Evolutionary conservation across 176 grass and related monocot genomes (phyloP).

Genomic region (Bromus sterilis): DNA sequence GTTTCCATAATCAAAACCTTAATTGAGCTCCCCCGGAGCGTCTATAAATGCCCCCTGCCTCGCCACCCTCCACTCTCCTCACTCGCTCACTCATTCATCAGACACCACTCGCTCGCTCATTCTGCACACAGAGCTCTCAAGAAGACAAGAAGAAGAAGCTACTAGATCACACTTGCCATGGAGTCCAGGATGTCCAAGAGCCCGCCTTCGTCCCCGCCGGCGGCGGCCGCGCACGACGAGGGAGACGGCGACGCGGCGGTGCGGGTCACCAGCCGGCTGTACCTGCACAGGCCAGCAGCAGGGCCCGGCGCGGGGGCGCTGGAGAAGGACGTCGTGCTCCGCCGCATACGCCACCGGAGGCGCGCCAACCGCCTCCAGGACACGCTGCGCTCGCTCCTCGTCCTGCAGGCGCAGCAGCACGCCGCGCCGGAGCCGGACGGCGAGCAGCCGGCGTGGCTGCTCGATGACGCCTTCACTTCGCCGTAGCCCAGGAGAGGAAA

Average conservation of each 20-base stretch:
- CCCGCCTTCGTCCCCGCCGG: background rate
- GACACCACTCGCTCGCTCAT: no score
- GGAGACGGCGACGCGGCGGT: background rate
- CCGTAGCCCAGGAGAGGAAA: constrained; percentile 24
- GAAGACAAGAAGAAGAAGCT: background rate
- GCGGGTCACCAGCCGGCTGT: constrained; percentile 42
- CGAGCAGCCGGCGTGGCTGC: constrained; percentile 27
- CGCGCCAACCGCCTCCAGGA: constrained; percentile 38
- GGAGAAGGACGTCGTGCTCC: constrained; percentile 60
- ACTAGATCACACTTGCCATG: no score
- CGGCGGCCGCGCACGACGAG: background rate
- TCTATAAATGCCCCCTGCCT: no score
- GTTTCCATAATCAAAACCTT: no score
- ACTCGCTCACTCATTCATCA: no score
- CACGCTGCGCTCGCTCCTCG: constrained; percentile 31
- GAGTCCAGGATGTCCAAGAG: constrained; percentile 36
- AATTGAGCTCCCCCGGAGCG: no score
- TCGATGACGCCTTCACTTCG: constrained; percentile 70
- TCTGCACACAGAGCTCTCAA: background rate
- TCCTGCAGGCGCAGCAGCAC: background rate
- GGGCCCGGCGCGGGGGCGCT: constrained; percentile 17
- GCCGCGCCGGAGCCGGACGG: constrained; percentile 9
- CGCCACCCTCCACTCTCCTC: no score
- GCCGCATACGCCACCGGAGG: constrained; percentile 72
- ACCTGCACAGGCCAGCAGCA: constrained; percentile 35